Conservation (phyloP, 192 early-diverging fungal genomes). For the Umbelopsis vinacea region DNA sequence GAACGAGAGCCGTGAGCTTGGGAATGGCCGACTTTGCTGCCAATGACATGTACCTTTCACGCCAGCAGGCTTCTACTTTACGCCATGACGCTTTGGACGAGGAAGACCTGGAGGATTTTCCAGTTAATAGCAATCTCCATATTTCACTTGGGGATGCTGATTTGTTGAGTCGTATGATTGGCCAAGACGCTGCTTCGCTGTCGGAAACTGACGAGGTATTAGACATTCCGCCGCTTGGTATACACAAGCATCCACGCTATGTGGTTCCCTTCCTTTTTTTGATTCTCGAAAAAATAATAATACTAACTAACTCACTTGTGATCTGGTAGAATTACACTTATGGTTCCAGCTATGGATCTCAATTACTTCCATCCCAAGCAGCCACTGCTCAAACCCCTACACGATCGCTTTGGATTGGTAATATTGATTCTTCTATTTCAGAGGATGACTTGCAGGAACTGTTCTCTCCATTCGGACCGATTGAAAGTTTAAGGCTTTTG, state of each 20-base stretch:
- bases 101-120: not conserved
- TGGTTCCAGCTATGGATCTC: slow-evolving; percentile 28
- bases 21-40: slow-evolving; percentile 44
- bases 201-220: not conserved
- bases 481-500: slow-evolving; percentile 88
- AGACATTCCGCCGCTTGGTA: too few relatives aligned
- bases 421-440: slow-evolving; percentile 79
- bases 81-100: slow-evolving; percentile 12
- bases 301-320: not conserved
- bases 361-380: not conserved
- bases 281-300: not conserved
- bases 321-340: not conserved
- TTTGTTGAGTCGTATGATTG: slow-evolving; percentile 21
- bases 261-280: too few relatives aligned
- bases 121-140: not conserved
- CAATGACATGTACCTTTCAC: not conserved
- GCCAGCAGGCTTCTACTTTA: not conserved
- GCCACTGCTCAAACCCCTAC: slow-evolving; percentile 64
- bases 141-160: slow-evolving; percentile 1
- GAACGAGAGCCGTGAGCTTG: slow-evolving; percentile 55
- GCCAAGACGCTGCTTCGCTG: not conserved
- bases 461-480: slow-evolving; percentile 88
- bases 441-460: slow-evolving; percentile 78
- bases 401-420: slow-evolving; percentile 93
- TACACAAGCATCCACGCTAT: too few relatives aligned